These are phyloP conservation scores for Botryosphaeria dothidea DNA, from an alignment of 2,329 filamentous ascomycete species.

Conservation along the genomic window DNA sequence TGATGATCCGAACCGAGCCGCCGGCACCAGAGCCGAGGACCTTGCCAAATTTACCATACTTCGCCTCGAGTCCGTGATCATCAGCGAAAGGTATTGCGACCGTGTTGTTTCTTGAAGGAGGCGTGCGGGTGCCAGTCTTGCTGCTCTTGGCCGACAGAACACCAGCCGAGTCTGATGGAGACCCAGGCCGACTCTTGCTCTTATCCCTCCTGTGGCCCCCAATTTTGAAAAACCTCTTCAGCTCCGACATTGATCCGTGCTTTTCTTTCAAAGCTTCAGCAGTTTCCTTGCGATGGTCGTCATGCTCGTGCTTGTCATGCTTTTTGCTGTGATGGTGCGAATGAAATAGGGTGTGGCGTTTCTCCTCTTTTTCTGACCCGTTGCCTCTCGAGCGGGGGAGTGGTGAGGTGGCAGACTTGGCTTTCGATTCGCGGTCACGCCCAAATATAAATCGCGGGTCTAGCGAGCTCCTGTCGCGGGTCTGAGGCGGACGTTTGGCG, in stretches of 20 bases:
- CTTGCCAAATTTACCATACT: slow-evolving; percentile 94
- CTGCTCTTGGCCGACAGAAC: slow-evolving; percentile 54
- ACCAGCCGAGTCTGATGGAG: slow-evolving; percentile 45
- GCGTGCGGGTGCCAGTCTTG: slow-evolving; percentile 40
- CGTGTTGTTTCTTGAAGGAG: slow-evolving; percentile 28
- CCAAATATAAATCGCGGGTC: slow-evolving; percentile 86
- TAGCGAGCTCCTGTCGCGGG: slow-evolving; percentile 64
- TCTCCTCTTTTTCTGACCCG: slow-evolving; percentile 45
- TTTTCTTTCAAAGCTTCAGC: slow-evolving; percentile 25
- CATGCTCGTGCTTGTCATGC: slow-evolving; percentile 48
- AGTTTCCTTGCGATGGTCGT: slow-evolving; percentile 48
- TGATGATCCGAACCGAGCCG: slow-evolving; percentile 92
- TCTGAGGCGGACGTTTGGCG: slow-evolving; percentile 71
- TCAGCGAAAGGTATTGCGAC: slow-evolving; percentile 79
- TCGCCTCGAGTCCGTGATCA: slow-evolving; percentile 85
- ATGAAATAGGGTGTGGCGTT: slow-evolving; percentile 57
- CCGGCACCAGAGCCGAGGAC: slow-evolving; percentile 92
- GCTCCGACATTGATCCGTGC: slow-evolving; percentile 84
- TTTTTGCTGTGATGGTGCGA: slow-evolving; percentile 52
- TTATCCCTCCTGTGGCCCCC: slow-evolving; percentile 63
- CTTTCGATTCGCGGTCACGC: slow-evolving; percentile 46
- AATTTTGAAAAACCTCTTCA: slow-evolving; percentile 95
- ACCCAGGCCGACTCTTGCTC: slow-evolving; percentile 58
- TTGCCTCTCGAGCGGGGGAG: slow-evolving; percentile 50
- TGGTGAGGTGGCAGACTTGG: slow-evolving; percentile 33